These are phyloP conservation scores for Phytophthora kernoviae DNA, from an alignment of 352 stramenopile genomes.

Conservation along the genomic window DNA sequence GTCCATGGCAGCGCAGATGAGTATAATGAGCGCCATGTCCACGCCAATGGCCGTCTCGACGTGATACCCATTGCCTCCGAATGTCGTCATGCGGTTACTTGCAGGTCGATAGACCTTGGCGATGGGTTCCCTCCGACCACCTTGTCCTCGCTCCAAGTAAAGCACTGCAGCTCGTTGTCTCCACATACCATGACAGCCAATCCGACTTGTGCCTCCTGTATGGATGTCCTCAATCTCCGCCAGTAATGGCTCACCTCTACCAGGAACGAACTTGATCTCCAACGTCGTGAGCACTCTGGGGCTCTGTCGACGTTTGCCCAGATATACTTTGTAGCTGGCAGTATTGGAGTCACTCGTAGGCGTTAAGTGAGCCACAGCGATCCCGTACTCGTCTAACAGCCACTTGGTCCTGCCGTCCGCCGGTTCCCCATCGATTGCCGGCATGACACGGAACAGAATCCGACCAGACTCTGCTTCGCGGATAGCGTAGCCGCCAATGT, in stretches of 20 bases:
- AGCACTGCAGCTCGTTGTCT: conserved; percentile 35
- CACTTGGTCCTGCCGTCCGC: conserved; percentile 37
- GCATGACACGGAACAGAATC: conserved; percentile 40
- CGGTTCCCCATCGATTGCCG: conserved; percentile 23
- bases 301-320: conserved; percentile 36
- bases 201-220: conserved; percentile 33
- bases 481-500: conserved; percentile 38
- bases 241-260: conserved; percentile 35
- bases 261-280: conserved; percentile 38
- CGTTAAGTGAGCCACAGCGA: conserved; percentile 36
- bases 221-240: conserved; percentile 39
- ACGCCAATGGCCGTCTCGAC: conserved; percentile 44
- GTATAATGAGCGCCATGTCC: conserved; percentile 36
- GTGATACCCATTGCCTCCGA: conserved; percentile 30
- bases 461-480: conserved; percentile 31
- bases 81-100: conserved; percentile 24
- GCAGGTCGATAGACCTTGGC: conserved; percentile 42
- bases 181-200: conserved; percentile 43
- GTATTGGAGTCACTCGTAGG: conserved; percentile 15
- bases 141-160: conserved; percentile 35
- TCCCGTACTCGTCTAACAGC: conserved; percentile 48
- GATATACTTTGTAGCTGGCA: conserved; percentile 37
- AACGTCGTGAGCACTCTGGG: conserved; percentile 37
- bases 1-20: conserved; percentile 47
- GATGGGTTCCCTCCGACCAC: conserved; percentile 31